Evolutionary conservation across 2,329 filamentous ascomycete genomes (phyloP), one percentile per base, ranked within the genome.

Genomic region (Zasmidium citrigriseum): DNA sequence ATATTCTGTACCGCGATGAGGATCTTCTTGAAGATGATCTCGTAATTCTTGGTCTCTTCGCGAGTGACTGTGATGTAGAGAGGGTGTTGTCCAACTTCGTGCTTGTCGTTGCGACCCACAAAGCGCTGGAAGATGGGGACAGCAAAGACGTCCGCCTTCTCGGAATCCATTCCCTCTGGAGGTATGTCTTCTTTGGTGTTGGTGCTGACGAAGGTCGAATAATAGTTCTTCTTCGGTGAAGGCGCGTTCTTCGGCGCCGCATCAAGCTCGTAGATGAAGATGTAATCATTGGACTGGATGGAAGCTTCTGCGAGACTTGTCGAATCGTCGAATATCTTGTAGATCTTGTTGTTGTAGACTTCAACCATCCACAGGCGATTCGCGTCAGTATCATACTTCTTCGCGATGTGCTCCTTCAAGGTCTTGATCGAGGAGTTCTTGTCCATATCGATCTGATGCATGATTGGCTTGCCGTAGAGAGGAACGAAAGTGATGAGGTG

Each of bases 281-380:
- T 79, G 55, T 89, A 84, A 58, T 89, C 89, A 21, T 76, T 78
- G 0, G 70, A 63, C 22, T 79, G 74, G 54, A 97, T 93, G 52
- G 77, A 78, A 49, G 87, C 85, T 56, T 96, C 92, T 0, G 86
- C 86, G 10, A 93, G 86, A 7, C 80, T 78, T 25, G 82, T 81
- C 7, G 77, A 78, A 67, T 97, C 90, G 22, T 91, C 84, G 64
- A 95, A 92, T 51, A 91, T 83, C 70, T 92, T 93, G 80, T 93
- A 98, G 74, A 97, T 93, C 66, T 88, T 91, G 65, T 86, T 81
- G 66, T 86, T 89, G 72, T 91, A 96, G 52, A 96, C 86, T 69
- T 99, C 95, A 1, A 86, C 88, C 14, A 88, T 87, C 70, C 96
- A 86, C n/a, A 97, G 72, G 12, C 85, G 83, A 49, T 87, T 82